Conservation (phyloP, 805 yeast genomes). For the Wickerhamomyces ciferrii region DNA sequence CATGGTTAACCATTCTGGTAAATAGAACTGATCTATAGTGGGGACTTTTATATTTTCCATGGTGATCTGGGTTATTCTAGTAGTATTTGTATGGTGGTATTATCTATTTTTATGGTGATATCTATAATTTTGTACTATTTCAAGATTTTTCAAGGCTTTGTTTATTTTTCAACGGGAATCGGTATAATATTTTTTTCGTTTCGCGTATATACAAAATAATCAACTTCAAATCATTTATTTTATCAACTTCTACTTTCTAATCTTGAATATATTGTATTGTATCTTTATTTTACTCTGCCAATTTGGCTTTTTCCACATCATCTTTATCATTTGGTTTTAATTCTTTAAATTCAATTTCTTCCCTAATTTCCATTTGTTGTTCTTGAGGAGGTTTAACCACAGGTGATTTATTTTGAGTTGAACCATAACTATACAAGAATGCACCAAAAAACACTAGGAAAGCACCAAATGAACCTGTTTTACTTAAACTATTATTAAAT, state of each 20-base stretch:
- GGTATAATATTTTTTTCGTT: too few relatives aligned
- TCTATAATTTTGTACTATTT: too few relatives aligned
- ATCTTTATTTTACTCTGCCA: not conserved
- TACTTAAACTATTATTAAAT: slow-evolving; percentile 40
- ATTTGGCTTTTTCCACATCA: not conserved
- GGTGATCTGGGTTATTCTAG: not conserved
- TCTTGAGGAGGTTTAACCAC: not conserved
- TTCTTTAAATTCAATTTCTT: not conserved
- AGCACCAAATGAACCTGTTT: slow-evolving; percentile 41
- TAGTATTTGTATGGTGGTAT: too few relatives aligned
- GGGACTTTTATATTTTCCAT: slow-evolving; percentile 20
- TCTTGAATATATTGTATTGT: not conserved
- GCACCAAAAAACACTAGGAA: slow-evolving; percentile 52
- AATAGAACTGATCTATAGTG: slow-evolving; percentile 35
- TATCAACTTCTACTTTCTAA: not conserved
- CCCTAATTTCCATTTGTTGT: not conserved
- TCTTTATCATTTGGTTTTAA: not conserved
- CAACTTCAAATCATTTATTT: too few relatives aligned
- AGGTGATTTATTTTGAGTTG: slow-evolving; percentile 3
- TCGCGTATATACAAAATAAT: too few relatives aligned
- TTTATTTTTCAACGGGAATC: too few relatives aligned
- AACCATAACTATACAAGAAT: slow-evolving; percentile 34
- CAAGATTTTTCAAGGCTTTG: too few relatives aligned
- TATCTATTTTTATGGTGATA: too few relatives aligned
- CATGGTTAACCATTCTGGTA: slow-evolving; percentile 46